These are phyloP conservation scores for Fraxinus latifolia DNA, from an alignment of 305 asterid species.

Conservation along the genomic window DNA sequence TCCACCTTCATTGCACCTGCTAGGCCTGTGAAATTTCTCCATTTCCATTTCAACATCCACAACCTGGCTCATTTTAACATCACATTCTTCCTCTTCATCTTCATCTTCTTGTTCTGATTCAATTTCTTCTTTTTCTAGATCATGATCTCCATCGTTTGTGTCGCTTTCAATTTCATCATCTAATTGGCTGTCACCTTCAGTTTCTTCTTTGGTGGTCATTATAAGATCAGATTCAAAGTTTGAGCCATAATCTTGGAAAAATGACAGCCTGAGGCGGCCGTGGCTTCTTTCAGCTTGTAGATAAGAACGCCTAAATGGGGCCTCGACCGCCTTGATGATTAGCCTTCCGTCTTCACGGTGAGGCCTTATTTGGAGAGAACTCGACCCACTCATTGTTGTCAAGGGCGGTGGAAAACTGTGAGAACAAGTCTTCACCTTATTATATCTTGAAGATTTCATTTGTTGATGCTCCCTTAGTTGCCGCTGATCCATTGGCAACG, in stretches of 20 bases:
- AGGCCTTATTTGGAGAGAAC: slow-evolving; percentile 46
- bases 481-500: background rate
- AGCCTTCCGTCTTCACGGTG: slow-evolving; percentile 56
- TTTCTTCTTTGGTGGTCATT: background rate
- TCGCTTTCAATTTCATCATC: background rate
- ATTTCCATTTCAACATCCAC: slow-evolving; percentile 36
- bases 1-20: slow-evolving; percentile 40
- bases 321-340: slow-evolving; percentile 57
- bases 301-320: slow-evolving; percentile 39
- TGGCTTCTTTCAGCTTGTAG: slow-evolving; percentile 61
- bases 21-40: slow-evolving; percentile 39
- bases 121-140: background rate
- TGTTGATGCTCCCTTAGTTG: background rate
- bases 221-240: background rate
- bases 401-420: slow-evolving; percentile 66
- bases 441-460: background rate
- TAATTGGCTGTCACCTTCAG: background rate
- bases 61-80: background rate
- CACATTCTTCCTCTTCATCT: slow-evolving; percentile 6
- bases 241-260: slow-evolving; percentile 18
- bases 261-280: slow-evolving; percentile 60
- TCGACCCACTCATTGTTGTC: slow-evolving; percentile 49
- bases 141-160: slow-evolving; percentile 1
- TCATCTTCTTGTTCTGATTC: background rate
- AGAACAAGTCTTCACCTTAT: background rate